A percentile compares a stretch with the other conserved stretches of the same genome.
Evolutionary conservation across 176 grass and related monocot species (phyloP).

Genomic region (Zoysia japonica): DNA sequence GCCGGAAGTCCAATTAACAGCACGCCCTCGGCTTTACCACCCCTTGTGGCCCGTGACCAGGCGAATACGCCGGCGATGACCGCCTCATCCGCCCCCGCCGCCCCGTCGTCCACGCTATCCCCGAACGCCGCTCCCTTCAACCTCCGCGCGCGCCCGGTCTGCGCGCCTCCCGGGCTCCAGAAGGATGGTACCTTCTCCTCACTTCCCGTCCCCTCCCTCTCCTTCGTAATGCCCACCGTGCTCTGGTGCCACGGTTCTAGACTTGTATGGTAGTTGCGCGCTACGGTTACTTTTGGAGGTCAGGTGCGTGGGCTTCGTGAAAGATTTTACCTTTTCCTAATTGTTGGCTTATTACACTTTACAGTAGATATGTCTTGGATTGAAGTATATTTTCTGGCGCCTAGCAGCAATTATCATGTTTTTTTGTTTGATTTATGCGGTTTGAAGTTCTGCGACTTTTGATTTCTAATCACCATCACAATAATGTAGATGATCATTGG

Average conservation of each 20-base stretch:
- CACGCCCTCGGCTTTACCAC: too few species aligned
- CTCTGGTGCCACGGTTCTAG: not conserved
- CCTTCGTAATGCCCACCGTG: not conserved
- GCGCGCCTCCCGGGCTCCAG: slow-evolving; percentile 10
- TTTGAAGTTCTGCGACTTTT: not conserved
- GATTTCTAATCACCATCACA: not conserved
- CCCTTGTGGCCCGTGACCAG: too few species aligned
- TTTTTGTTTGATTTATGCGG: not conserved
- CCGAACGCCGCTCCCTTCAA: slow-evolving; percentile 57
- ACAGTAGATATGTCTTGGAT: not conserved
- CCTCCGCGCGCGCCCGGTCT: not conserved
- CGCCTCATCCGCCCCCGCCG: not conserved
- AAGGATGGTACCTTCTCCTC: slow-evolving; percentile 41
- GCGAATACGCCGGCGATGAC: slow-evolving; percentile 31
- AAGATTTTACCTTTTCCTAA: slow-evolving; percentile 14
- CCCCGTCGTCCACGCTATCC: slow-evolving; percentile 48
- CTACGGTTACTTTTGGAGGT: not conserved
- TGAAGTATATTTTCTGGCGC: not conserved
- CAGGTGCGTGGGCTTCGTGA: not conserved
- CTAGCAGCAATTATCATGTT: not conserved
- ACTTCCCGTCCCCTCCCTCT: not conserved
- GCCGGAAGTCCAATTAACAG: too few species aligned
- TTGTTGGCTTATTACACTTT: not conserved
- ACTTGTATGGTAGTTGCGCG: not conserved
- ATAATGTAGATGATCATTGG: slow-evolving; percentile 10